Evolutionary conservation across 1,284 basidiomycete genomes (phyloP), one percentile per base, ranked within the genome.

Genomic region (Melanopsichium pennsylvanicum): DNA sequence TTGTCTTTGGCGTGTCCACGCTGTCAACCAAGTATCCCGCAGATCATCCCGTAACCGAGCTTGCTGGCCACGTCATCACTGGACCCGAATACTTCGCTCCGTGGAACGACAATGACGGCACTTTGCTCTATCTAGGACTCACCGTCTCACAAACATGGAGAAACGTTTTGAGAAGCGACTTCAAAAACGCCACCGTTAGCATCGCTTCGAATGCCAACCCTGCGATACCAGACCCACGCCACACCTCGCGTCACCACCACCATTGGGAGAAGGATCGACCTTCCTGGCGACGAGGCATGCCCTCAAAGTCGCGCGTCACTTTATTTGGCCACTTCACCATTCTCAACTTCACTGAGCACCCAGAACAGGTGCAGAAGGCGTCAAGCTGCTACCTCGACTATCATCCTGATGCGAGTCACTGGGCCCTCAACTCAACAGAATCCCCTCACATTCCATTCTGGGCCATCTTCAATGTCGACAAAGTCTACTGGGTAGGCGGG

Each of bases 11-110:
- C 16, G 72, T 76, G n/a, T 70, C 61, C 8, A 71, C 57, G 2
- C 35, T 76, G 5, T 70, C 70, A 13, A 75, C 70, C n/a, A 35
- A 18, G 10, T 76, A 73, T 33, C 63, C 72, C 2, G 25, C 47
- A 5, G 46, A 66, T 16, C 63, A 68, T 44, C 35, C 41, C 12
- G 39, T 58, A 26, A 23, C 51, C 11, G 49, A 60, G 10, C 46
- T 76, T 22, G 47, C 70, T 1, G 74, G 70, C 9, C 41, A 34
- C 26, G 26, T 61, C 37, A 64, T 57, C 13, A 45, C 60, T 22
- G 73, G 76, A 5, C 66, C 75, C 1, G 79, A 81, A 29, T 81
- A 81, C 63, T 81, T 69, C 52, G 73, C 75, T 2, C 74, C 78
- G 0, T 79, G 78, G 52, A 70, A 66, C 34, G n/a, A 48, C 8